Conservation (phyloP, 2,329 filamentous ascomycete genomes). For the Fusarium zealandicum region DNA sequence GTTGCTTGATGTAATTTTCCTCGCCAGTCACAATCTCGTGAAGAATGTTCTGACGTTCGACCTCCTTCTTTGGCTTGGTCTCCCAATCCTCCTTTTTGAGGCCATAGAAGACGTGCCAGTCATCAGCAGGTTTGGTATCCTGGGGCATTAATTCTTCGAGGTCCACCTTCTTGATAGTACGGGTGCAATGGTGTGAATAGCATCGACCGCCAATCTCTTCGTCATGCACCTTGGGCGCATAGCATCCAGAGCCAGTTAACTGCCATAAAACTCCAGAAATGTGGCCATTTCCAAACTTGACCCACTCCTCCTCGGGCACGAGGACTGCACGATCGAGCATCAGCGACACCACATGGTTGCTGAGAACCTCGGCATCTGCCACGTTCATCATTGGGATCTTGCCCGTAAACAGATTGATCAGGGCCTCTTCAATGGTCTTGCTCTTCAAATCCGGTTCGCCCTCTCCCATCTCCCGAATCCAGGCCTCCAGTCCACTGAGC, state of each 20-base stretch:
- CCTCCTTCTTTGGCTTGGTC: conserved; percentile 79
- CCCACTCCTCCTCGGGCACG: conserved; percentile 93
- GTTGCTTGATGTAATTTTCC: conserved; percentile 86
- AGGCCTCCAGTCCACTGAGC: conserved; percentile 82
- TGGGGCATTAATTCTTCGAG: conserved; percentile 76
- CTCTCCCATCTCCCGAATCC: conserved; percentile 89
- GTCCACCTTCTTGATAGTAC: conserved; percentile 94
- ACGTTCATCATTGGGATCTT: conserved; percentile 99
- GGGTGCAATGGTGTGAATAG: conserved; percentile 92
- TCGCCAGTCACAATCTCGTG: conserved; percentile 96
- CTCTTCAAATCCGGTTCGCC: conserved; percentile 88
- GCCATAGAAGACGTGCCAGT: conserved; percentile 91
- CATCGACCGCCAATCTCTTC: conserved; percentile 75
- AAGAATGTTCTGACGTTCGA: conserved; percentile 90
- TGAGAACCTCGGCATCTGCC: conserved; percentile 90
- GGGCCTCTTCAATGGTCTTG: conserved; percentile 83
- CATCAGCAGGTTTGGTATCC: conserved; percentile 71
- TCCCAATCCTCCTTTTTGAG: conserved; percentile 80
- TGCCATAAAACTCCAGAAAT: conserved; percentile 94
- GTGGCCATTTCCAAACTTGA: conserved; percentile 83
- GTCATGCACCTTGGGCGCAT: conserved; percentile 83
- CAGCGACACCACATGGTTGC: conserved; percentile 75
- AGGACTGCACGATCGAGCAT: conserved; percentile 84
- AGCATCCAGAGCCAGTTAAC: conserved; percentile 89
- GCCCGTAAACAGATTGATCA: conserved; percentile 87